Evolutionary conservation across 2,329 filamentous ascomycete genomes (phyloP), one percentile per base, ranked within the genome.

Genomic region (Curvularia spicifera): DNA sequence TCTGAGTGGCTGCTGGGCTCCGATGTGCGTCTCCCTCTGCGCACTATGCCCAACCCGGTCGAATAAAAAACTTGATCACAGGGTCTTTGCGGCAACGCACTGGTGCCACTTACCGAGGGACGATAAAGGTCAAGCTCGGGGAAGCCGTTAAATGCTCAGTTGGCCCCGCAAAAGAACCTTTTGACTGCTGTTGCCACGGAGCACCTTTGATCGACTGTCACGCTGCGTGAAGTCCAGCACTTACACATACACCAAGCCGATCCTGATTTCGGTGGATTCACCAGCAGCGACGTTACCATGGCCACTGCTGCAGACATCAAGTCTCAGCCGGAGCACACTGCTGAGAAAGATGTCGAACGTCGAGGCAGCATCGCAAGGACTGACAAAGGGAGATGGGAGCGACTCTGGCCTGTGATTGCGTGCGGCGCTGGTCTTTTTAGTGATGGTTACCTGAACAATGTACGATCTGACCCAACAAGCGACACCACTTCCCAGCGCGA

Each of bases 381-480:
- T 3, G 71, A 75, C 18, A 77, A 77, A 52, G 66, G 69, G 3
- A 63, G 59, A 61, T 77, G 73, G 76, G 76, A 78, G 62, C 80
- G 85, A 47, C 79, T 84, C 18, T 88, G 86, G 83, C 91, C 93
- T 13, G 90, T 92, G 0, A 89, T 97, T 67, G 93, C 93, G 43
- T 96, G 92, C 71, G 93, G 93, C 64, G 91, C 93, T 51, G 93
- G 93, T 70, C 83, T 97, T 1, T 97, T 97, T 78, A 93, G 89
- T 24, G 93, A 97, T 76, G 93, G 93, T 15, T 97, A 97, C 76
- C 86, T 97, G 73, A 96, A 96, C 78, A 92, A 91, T 71, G 91
- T 92, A 66, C 79, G 64, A 13, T 33, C 20, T 5, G 51, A 48
- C 37, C 53, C 42, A 56, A 43, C 46, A 56, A 43, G 56, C 59